A percentile compares a stretch with the other conserved stretches of the same genome.
phyloP scores from a whole-genome alignment of 768 basidiomycete species.

The Pisolithus albus region DNA sequence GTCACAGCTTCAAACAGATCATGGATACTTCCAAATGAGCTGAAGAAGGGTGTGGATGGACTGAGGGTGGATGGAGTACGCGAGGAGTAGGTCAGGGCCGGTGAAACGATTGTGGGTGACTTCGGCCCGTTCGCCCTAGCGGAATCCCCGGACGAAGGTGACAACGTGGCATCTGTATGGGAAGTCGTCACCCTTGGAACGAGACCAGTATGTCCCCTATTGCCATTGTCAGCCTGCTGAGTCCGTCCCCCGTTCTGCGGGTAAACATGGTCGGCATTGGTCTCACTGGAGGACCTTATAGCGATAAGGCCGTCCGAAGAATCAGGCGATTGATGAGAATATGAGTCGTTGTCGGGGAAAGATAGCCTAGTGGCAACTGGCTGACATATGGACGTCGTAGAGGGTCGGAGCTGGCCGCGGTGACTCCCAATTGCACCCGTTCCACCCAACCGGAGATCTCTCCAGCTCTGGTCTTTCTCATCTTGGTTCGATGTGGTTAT shows the following conservation, averaged over 20 bases:
- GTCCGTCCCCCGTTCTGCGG: conserved; percentile 13
- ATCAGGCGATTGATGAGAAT: conserved; percentile 12
- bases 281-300: conserved; percentile 14
- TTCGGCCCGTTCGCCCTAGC: conserved; percentile 24
- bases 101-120: conserved; percentile 56
- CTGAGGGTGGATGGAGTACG: conserved; percentile 60
- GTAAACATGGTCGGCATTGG: conserved; percentile 19
- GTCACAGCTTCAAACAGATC: conserved; percentile 26
- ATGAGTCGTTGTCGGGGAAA: neutral
- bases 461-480: conserved; percentile 12
- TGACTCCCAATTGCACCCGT: conserved; percentile 4
- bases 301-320: conserved; percentile 19
- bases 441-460: conserved; percentile 5
- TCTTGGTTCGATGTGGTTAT: conserved; percentile 22
- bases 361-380: conserved; percentile 3
- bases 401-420: neutral
- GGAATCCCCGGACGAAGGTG: conserved; percentile 12
- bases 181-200: conserved; percentile 7
- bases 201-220: conserved; percentile 4
- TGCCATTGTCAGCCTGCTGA: neutral
- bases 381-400: conserved; percentile 5
- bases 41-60: conserved; percentile 67
- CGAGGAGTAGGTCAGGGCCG: conserved; percentile 63
- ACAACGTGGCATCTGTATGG: conserved; percentile 5
- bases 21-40: conserved; percentile 37